These are phyloP conservation scores for Blastocystis sp. DNA, from an alignment of 352 stramenopile species.

Conservation along the genomic window DNA sequence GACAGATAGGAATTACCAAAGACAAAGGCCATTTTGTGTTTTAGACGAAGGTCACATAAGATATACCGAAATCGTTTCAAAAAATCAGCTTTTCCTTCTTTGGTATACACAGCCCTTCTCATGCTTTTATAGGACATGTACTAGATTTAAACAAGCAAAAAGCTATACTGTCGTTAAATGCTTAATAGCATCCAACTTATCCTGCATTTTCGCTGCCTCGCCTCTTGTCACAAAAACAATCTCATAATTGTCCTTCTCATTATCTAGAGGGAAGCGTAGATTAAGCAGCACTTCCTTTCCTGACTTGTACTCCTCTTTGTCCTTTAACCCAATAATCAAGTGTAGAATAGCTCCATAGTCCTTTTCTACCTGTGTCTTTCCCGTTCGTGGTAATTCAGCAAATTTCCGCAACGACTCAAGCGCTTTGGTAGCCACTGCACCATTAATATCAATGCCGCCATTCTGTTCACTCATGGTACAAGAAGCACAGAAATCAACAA, in stretches of 20 bases:
- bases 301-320: neutral
- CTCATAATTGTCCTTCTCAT: neutral
- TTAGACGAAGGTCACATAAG: constrained; percentile 7
- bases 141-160: neutral
- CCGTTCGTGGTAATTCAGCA: neutral
- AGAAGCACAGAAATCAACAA: neutral
- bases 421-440: constrained; percentile 13
- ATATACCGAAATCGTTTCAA: constrained; percentile 21
- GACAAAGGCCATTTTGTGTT: neutral
- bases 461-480: neutral
- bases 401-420: neutral
- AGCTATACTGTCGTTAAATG: neutral
- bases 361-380: neutral
- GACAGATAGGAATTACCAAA: neutral
- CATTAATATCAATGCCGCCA: constrained; percentile 20
- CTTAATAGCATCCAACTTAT: neutral
- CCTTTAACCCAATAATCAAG: constrained; percentile 20
- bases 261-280: neutral
- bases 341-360: neutral
- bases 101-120: neutral
- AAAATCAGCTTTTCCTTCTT: constrained; percentile 14
- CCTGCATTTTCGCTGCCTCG: neutral
- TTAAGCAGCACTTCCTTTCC: neutral
- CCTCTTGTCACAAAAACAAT: constrained; percentile 43
- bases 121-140: constrained; percentile 31